Evolutionary conservation across 768 basidiomycete genomes (phyloP), one percentile per base, ranked within the genome.

Genomic region (Cystobasidium ongulense): DNA sequence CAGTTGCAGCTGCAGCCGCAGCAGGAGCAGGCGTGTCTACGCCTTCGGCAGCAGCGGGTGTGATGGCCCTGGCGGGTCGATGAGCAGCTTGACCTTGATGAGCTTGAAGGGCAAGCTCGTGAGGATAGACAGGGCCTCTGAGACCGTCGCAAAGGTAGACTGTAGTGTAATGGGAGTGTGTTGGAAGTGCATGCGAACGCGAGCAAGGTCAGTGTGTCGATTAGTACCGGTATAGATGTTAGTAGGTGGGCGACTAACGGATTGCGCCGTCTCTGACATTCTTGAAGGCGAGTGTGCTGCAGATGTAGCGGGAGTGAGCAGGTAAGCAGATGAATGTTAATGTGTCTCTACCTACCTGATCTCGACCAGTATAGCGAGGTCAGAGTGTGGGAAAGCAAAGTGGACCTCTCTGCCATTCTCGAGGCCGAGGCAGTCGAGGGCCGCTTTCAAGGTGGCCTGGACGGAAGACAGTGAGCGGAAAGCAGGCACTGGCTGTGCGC

Each of bases 61-160:
- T 50, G 46, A 50, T 50, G 18, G 46, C 46, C 18, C 46, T 7
- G n/a, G 46, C 10, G 18, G 46, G 39, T 8, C 39, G 39, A 18
- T 18, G 39, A 41, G 39, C 39, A 41, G 23, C 67, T 11, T 33
- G 17, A 31, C 67, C 68, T 23, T 29, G 15, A 29, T 46, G 27
- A 23, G 68, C 68, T 59, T 71, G 68, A 8, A 31, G 21, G 17
- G 68, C 68, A 18, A 71, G 68, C 54, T 71, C 53, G 23, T 71
- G 53, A 31, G 53, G 68, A 36, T 5, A 71, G 1, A 71, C 54
- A 1, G 68, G 68, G 15, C 68, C 68, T 3, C 8, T 18, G 1
- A 2, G 4, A 29, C 68, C 68, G n/a, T 54, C 33, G 68, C 68
- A 71, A 18, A 71, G 68, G 54, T 71, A 71, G 7, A 71, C 68